Base-by-base conservation (phyloP, 2,329 filamentous ascomycete genomes). In the Calonectria pauciramosa region DNA sequence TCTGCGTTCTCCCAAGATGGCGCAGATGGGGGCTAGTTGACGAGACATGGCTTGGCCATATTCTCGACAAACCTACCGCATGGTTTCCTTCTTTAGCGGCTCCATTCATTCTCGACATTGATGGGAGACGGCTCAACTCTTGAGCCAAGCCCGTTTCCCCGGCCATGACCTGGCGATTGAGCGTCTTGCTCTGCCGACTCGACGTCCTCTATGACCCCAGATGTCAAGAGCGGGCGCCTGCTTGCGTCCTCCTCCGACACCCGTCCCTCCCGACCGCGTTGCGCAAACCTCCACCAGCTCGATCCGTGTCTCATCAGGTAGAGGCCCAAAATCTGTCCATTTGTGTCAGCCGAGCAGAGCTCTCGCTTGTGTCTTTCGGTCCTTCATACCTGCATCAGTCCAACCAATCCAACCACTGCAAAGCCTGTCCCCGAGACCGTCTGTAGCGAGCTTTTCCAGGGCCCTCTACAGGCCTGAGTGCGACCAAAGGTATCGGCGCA, bases 391-490 rank as follows among this genome's bases (percentile, higher is more conserved):
- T 93, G 91, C 71, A 93, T 85, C 7, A 91, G 60, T 7, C 89
- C 91, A 7, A 91, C 88, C 0, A 85, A 82, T 0, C 91, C 54
- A 0, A 89, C 89, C 32, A 93, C 88, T 0, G 85, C 86, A 64
- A 94, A 86, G 49, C 92, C 86, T 26, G 92, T 79, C 0, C 90
- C 89, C 0, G 91, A 89, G 34, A 88, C 87, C 8, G 84, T 85
- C 80, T 89, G 88, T 82, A 93, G 87, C 54, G 89, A 86, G 32
- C 82, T 84, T n/a, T 86, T 88, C 93, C 93, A 94, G 0, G 88
- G 86, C 1, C 72, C 87, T 13, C 88, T 81, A 71, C 93, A 95
- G 0, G 88, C 82, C 18, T 71, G 80, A 0, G 80, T 82, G 36
- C 91, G 86, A 0, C 86, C 86, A 76, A 88, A 91, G 6, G 86